These are phyloP conservation scores for Boletus tylopilopsis DNA, from an alignment of 768 basidiomycete genomes.

Conservation along the genomic window DNA sequence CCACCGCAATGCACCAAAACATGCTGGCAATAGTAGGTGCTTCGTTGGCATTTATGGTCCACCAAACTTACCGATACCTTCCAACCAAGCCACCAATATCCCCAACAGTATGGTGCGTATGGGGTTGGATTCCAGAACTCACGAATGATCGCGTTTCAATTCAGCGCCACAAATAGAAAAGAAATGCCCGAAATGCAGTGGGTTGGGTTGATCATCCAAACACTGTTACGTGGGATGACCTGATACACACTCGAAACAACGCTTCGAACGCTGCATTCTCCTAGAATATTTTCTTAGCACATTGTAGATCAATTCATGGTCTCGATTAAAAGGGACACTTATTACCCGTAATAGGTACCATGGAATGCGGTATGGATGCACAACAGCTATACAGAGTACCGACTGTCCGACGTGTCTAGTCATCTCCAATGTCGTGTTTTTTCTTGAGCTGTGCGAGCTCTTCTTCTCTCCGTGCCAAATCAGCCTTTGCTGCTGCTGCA, in stretches of 20 bases:
- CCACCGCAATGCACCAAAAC: constrained; percentile 50
- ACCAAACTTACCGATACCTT: constrained; percentile 9
- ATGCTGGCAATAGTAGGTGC: constrained; percentile 70
- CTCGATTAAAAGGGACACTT: constrained; percentile 2
- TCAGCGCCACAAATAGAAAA: constrained; percentile 59
- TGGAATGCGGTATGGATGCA: constrained; percentile 1
- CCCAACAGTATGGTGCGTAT: constrained; percentile 58
- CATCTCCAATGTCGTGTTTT: constrained; percentile 80
- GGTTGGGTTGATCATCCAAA: constrained; percentile 15
- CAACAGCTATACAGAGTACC: constrained; percentile 8
- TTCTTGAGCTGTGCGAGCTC: constrained; percentile 84
- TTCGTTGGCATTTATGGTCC: neutral
- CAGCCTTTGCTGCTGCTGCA: constrained; percentile 88
- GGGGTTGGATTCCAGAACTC: constrained; percentile 5
- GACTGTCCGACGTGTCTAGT: constrained; percentile 36
- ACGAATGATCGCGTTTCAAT: constrained; percentile 9
- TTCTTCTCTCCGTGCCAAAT: constrained; percentile 87
- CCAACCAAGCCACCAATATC: constrained; percentile 49
- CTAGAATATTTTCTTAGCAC: constrained; percentile 1
- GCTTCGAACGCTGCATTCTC: constrained; percentile 10
- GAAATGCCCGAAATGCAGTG: constrained; percentile 44
- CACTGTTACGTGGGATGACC: constrained; percentile 1
- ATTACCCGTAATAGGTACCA: constrained; percentile 8
- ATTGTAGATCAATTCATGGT: constrained; percentile 7
- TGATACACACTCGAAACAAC: constrained; percentile 3